Percentiles rank a stretch among this genome's conserved stretches.
These are phyloP conservation scores for Scenedesmus sp. DNA, from an alignment of 163 green algal genomes.

Conservation along the genomic window DNA sequence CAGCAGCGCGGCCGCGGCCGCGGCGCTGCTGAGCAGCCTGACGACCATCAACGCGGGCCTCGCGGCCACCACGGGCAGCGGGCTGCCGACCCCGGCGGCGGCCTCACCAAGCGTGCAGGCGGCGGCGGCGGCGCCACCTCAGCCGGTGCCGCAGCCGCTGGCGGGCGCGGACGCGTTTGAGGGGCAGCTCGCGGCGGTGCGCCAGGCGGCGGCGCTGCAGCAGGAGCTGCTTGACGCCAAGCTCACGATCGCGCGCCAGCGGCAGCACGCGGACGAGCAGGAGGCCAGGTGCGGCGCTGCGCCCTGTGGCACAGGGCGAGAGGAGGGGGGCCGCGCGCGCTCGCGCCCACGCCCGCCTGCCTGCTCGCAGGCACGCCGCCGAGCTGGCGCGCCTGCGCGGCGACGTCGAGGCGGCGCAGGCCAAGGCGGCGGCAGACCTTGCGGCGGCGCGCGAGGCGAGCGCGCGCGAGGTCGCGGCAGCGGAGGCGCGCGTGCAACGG, in stretches of 20 bases:
- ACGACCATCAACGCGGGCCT: neutral
- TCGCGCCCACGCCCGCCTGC: neutral
- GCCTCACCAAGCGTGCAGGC: neutral
- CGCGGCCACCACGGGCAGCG: neutral
- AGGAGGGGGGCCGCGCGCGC: neutral
- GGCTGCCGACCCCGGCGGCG: neutral
- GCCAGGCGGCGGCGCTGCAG: constrained; percentile 18
- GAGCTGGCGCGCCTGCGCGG: constrained; percentile 20
- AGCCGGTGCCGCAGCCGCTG: constrained; percentile 6
- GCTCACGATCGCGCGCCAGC: constrained; percentile 17
- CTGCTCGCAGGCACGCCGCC: constrained; percentile 26
- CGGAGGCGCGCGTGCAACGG: constrained; percentile 16
- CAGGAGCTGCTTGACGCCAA: constrained; percentile 22
- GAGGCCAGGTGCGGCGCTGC: constrained; percentile 7
- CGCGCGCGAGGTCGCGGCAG: constrained; percentile 28
- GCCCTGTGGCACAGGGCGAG: too few relatives aligned
- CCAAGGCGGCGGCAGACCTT: constrained; percentile 18
- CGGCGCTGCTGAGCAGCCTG: constrained; percentile 16
- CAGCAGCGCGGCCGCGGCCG: constrained; percentile 27
- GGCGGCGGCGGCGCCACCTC: neutral
- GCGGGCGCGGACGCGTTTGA: constrained; percentile 9
- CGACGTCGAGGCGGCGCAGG: constrained; percentile 19
- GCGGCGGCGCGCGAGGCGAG: neutral
- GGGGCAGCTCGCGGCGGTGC: constrained; percentile 7
- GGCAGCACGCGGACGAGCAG: constrained; percentile 24